These are phyloP conservation scores for Tuber brumale DNA, from an alignment of 495 filamentous ascomycete species.

Conservation along the genomic window DNA sequence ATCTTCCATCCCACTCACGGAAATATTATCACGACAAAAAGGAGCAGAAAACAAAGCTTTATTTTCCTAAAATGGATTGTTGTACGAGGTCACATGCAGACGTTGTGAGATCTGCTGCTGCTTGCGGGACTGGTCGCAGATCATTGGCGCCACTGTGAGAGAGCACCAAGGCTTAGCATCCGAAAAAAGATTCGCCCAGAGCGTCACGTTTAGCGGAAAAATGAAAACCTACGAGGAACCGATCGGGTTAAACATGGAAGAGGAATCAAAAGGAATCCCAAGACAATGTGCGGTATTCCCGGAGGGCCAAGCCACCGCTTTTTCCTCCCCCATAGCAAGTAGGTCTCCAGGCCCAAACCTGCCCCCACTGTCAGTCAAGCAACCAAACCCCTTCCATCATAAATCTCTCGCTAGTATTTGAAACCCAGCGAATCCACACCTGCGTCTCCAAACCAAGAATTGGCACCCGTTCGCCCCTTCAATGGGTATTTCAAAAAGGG, in stretches of 20 bases:
- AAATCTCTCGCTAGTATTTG: not conserved
- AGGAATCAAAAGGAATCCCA: not conserved
- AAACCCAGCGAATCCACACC: not conserved
- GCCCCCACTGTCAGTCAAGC: not conserved
- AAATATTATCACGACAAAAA: not conserved
- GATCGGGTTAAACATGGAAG: not conserved
- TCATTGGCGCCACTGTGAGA: slow-evolving; percentile 23
- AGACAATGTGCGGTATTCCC: not conserved
- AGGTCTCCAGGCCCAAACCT: slow-evolving; percentile 6
- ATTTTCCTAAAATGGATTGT: slow-evolving; percentile 18
- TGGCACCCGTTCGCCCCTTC: not conserved
- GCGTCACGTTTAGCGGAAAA: not conserved
- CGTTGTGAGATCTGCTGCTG: slow-evolving; percentile 33
- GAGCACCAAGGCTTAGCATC: not conserved
- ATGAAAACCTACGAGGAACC: not conserved
- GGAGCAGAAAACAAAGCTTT: slow-evolving; percentile 12
- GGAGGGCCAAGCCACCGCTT: slow-evolving; percentile 10
- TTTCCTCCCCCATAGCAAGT: slow-evolving; percentile 5
- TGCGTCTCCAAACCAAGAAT: not conserved
- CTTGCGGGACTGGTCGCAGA: slow-evolving; percentile 31
- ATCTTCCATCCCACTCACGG: not conserved
- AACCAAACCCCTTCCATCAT: not conserved
- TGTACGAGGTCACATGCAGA: slow-evolving; percentile 32
- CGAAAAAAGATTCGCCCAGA: slow-evolving; percentile 4
- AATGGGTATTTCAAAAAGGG: not conserved